These are phyloP conservation scores for Nectriaceae sp. DNA, from an alignment of 2,329 filamentous ascomycete genomes.

Conservation along the genomic window DNA sequence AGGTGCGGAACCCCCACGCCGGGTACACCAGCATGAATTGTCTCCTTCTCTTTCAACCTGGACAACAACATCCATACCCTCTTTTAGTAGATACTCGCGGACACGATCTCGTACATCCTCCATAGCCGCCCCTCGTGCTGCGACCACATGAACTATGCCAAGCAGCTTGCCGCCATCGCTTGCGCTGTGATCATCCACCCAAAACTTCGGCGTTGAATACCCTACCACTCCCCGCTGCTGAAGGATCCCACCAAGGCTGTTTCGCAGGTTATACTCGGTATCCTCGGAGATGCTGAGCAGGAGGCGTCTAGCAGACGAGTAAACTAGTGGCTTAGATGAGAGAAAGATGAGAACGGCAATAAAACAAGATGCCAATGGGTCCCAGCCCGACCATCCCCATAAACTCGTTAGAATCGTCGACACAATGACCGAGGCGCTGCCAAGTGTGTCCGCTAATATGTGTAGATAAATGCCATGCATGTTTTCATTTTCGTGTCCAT, in stretches of 20 bases:
- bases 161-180: conserved; percentile 59
- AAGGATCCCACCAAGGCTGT: conserved; percentile 80
- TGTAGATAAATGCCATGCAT: conserved; percentile 98
- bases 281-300: conserved; percentile 83
- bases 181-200: conserved; percentile 72
- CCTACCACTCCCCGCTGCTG: conserved; percentile 81
- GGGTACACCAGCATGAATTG: conserved; percentile 58
- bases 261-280: conserved; percentile 84
- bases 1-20: conserved; percentile 30
- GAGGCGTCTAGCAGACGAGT: conserved; percentile 78
- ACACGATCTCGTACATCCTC: conserved; percentile 86
- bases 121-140: conserved; percentile 68
- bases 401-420: conserved; percentile 87
- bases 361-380: conserved; percentile 89
- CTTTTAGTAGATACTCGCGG: conserved; percentile 66
- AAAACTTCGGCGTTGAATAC: conserved; percentile 88
- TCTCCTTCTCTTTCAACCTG: conserved; percentile 89
- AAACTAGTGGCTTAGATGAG: conserved; percentile 87
- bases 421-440: conserved; percentile 90
- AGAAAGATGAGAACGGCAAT: conserved; percentile 92
- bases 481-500: conserved; percentile 84
- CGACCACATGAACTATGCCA: conserved; percentile 85
- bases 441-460: conserved; percentile 90
- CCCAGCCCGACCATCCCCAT: conserved; percentile 90
- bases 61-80: conserved; percentile 79